Conservation (phyloP, 2,329 filamentous ascomycete genomes). For the Verticillium zaregamsianum region DNA sequence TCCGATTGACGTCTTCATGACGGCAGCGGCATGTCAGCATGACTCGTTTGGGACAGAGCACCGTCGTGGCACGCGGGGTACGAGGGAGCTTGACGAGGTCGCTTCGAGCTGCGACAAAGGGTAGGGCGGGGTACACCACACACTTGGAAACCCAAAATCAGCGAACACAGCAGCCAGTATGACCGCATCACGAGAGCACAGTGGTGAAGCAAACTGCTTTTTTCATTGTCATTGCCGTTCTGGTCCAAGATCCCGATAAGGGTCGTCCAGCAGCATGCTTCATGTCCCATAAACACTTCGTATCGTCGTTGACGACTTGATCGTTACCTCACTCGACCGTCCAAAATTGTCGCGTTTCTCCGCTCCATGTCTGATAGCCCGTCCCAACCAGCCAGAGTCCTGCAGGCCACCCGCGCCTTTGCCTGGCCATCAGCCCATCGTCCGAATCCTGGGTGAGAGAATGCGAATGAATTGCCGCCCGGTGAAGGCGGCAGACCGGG, state of each 20-base stretch:
- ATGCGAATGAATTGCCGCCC: not conserved
- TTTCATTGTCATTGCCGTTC: constrained; percentile 3
- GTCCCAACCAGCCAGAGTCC: not conserved
- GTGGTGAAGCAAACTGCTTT: constrained; percentile 1
- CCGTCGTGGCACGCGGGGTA: not conserved
- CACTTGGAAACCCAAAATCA: not conserved
- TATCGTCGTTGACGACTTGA: constrained; percentile 3
- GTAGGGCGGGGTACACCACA: not conserved
- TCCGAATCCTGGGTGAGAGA: not conserved
- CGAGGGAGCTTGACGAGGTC: not conserved
- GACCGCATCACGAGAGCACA: not conserved
- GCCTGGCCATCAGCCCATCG: not conserved
- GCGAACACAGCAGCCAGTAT: too few relatives aligned
- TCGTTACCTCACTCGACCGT: constrained; percentile 2
- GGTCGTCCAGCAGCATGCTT: constrained; percentile 1
- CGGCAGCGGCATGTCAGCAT: not conserved
- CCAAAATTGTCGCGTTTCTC: not conserved
- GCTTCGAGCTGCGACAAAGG: not conserved
- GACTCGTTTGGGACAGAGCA: not conserved
- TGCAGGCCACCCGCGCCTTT: not conserved
- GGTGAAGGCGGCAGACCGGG: not conserved
- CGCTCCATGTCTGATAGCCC: constrained; percentile 1
- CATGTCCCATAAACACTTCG: constrained; percentile 3
- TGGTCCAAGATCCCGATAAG: constrained; percentile 1
- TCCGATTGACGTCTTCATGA: not conserved